Evolutionary conservation across 352 stramenopile species (phyloP).

Genomic region (Achlya hypogyna): DNA sequence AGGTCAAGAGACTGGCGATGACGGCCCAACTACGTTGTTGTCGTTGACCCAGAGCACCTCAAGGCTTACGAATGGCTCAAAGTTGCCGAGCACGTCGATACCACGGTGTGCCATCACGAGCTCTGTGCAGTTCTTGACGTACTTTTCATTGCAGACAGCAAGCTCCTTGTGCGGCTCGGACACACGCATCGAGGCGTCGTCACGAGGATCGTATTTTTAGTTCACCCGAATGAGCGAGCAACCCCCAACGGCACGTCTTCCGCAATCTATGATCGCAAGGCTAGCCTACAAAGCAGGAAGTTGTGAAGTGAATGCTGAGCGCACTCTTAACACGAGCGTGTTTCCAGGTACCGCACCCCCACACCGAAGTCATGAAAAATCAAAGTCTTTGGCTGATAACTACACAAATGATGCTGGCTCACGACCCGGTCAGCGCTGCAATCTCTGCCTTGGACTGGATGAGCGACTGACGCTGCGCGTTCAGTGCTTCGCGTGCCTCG

Average conservation of each 20-base stretch:
- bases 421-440: too few relatives aligned
- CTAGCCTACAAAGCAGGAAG: too few relatives aligned
- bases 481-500: neutral
- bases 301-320: too few relatives aligned
- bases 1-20: neutral
- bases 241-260: neutral
- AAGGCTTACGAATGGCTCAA: slow-evolving; percentile 82
- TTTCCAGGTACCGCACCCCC: too few relatives aligned
- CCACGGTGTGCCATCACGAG: slow-evolving; percentile 67
- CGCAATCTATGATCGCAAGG: too few relatives aligned
- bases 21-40: slow-evolving; percentile 42
- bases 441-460: neutral
- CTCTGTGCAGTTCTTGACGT: slow-evolving; percentile 85
- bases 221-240: neutral
- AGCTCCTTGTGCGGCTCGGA: slow-evolving; percentile 70
- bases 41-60: slow-evolving; percentile 86
- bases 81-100: slow-evolving; percentile 73
- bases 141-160: slow-evolving; percentile 84
- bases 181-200: slow-evolving; percentile 17
- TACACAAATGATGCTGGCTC: too few relatives aligned
- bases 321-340: too few relatives aligned
- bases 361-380: too few relatives aligned
- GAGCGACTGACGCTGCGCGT: neutral
- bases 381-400: neutral
- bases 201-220: neutral